Conservation (phyloP, 768 basidiomycete species). For the Tulasnella sp. region DNA sequence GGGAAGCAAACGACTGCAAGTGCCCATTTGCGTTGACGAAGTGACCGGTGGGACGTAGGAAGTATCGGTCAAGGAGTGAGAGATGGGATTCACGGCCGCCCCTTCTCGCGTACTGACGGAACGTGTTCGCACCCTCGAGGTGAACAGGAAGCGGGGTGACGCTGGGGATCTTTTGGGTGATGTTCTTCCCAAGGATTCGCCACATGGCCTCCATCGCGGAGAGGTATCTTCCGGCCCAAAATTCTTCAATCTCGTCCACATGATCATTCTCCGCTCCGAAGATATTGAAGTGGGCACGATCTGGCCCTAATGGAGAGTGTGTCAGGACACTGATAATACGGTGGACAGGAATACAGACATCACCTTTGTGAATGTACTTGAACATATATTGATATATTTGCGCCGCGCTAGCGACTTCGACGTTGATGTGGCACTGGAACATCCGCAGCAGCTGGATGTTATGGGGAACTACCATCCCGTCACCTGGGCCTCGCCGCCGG, state of each 20-base stretch:
- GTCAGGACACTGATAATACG: neutral
- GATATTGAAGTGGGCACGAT: conserved; percentile 28
- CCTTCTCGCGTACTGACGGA: neutral
- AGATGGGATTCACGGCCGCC: neutral
- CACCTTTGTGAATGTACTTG: conserved; percentile 39
- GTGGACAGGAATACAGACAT: neutral
- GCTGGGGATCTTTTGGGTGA: conserved; percentile 17
- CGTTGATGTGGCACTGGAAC: conserved; percentile 35
- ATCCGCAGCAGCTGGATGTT: conserved; percentile 28
- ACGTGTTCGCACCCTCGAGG: neutral
- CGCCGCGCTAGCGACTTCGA: conserved; percentile 26
- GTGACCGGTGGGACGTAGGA: neutral
- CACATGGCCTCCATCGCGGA: conserved; percentile 36
- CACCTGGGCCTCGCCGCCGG: conserved; percentile 20
- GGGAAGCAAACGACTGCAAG: neutral
- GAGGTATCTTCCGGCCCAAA: conserved; percentile 34
- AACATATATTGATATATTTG: conserved; percentile 35
- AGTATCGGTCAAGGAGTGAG: conserved; percentile 17
- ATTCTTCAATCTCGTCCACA: conserved; percentile 32
- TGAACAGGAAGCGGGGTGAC: conserved; percentile 33
- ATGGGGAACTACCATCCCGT: conserved; percentile 28
- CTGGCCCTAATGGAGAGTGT: neutral
- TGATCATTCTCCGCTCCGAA: neutral
- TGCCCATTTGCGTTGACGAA: neutral
- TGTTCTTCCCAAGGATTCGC: conserved; percentile 34